phyloP scores from a whole-genome alignment of 1,139 yeast species.

The Yamadazyma friedrichii region DNA sequence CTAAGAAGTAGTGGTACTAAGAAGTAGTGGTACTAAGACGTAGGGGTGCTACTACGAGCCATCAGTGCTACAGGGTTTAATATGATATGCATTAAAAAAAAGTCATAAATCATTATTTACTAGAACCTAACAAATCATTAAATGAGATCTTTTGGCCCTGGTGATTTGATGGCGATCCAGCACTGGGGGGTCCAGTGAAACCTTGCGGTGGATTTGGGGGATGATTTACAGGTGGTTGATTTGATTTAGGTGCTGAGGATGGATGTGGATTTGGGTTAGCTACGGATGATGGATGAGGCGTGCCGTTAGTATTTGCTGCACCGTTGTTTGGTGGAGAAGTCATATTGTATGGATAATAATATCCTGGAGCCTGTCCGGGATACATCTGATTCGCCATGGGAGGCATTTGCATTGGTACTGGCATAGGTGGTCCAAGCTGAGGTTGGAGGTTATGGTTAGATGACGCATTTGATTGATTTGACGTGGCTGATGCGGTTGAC shows the following conservation, averaged over 20 bases:
- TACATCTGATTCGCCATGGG: slow-evolving; percentile 3
- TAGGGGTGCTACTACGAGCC: no score
- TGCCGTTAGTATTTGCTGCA: background rate
- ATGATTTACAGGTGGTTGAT: background rate
- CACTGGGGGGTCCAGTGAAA: background rate
- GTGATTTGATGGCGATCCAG: slow-evolving; percentile 1
- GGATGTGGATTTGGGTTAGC: slow-evolving; percentile 3
- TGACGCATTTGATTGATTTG: no score
- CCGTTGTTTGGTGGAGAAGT: slow-evolving; percentile 4
- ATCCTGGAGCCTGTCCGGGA: slow-evolving; percentile 12
- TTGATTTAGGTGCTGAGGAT: slow-evolving; percentile 1
- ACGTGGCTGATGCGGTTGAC: slow-evolving; percentile 1
- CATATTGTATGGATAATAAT: slow-evolving; percentile 7
- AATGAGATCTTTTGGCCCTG: slow-evolving; percentile 42
- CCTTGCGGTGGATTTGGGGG: background rate
- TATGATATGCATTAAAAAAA: slow-evolving; percentile 6
- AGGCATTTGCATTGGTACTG: background rate
- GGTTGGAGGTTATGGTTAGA: no score
- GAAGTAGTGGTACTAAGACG: no score
- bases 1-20: no score
- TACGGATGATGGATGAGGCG: background rate
- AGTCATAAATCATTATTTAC: slow-evolving; percentile 18
- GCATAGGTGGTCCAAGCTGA: slow-evolving; percentile 1
- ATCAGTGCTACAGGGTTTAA: no score
- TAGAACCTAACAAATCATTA: slow-evolving; percentile 40